Evolutionary conservation across 176 grass and related monocot genomes (phyloP).

Genomic region (Guadua angustifolia): DNA sequence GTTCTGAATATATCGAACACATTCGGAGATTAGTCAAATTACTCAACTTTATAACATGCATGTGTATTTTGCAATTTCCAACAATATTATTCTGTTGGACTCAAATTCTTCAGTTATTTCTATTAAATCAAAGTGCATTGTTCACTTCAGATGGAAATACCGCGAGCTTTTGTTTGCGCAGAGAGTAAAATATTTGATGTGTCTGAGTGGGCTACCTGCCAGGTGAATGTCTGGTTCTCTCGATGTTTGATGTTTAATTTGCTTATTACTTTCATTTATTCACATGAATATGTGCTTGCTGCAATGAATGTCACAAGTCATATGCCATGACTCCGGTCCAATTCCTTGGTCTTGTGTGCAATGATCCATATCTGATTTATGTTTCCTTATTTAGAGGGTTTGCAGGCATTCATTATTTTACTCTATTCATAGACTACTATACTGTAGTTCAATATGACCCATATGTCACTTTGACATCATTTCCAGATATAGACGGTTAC

Average conservation of each 20-base stretch:
- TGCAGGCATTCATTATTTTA: conserved; percentile 22
- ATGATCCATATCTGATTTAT: not conserved
- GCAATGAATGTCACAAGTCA: conserved; percentile 17
- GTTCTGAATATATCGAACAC: conserved; percentile 19
- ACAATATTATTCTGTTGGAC: not conserved
- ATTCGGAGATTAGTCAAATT: conserved; percentile 33
- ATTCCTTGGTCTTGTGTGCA: conserved; percentile 8
- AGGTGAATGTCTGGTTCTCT: conserved; percentile 55
- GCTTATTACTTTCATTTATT: conserved; percentile 11
- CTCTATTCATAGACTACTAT: not conserved
- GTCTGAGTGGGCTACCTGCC: conserved; percentile 98
- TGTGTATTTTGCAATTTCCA: conserved; percentile 8
- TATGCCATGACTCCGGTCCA: not conserved
- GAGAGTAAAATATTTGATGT: conserved; percentile 99
- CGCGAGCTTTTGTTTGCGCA: conserved; percentile 97
- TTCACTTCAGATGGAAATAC: conserved; percentile 87
- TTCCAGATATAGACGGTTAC: not conserved
- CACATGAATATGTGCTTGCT: not conserved
- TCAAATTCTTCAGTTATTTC: conserved; percentile 34
- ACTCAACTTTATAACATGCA: conserved; percentile 25
- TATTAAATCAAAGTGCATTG: conserved; percentile 35
- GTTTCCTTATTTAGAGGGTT: not conserved
- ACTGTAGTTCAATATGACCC: not conserved
- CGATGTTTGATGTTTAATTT: conserved; percentile 24
- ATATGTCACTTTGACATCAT: not conserved